Evolutionary conservation across 2,329 filamentous ascomycete species (phyloP), one percentile per base, ranked within the genome.

Genomic region (Alternaria ethzedia): DNA sequence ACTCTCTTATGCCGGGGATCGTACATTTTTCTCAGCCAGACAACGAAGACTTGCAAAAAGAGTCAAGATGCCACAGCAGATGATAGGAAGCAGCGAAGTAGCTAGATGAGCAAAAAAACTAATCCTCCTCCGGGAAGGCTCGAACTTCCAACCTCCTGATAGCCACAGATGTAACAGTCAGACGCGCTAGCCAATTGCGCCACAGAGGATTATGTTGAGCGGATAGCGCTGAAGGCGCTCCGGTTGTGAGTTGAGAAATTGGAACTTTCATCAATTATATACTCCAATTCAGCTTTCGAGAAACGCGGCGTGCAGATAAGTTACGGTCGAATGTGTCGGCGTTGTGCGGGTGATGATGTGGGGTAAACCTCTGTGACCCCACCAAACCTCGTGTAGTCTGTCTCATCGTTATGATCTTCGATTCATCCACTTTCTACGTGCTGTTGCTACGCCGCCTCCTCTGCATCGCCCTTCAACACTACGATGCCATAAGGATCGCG

Each of bases 401-500:
- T 52, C 8, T 8, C 49, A 23, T 52, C 20, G 5, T 36, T 1
- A 6, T 23, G 20, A 25, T 52, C 30, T 32, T 9, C 12, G 3
- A 23, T 52, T n/a, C 2, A 52, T 17, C 15, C 9, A 5, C 15
- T 2, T 41, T 20, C 30, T 36, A 52, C 13, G 9, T 52, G 49
- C 30, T 41, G 30, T 52, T 7, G 20, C 49, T 52, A 52, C 7
- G 30, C 28, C 20, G 13, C 20, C 57, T 70, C 61, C 59, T 70
- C 61, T 10, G 21, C 57, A 23, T 72, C 71, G 21, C 65, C 57
- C 36, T 78, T 78, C 58, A 79, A 57, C 9, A 80, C 69, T 20
- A 79, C 73, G 63, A 97, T 91, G 55, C 90, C 90, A 81, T 94
- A 99, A 0, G 96, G 96, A 85, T 99, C 96, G 63, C 88, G 86